Conservation (phyloP, 257 asterid genomes). For the Solanum piurae region DNA sequence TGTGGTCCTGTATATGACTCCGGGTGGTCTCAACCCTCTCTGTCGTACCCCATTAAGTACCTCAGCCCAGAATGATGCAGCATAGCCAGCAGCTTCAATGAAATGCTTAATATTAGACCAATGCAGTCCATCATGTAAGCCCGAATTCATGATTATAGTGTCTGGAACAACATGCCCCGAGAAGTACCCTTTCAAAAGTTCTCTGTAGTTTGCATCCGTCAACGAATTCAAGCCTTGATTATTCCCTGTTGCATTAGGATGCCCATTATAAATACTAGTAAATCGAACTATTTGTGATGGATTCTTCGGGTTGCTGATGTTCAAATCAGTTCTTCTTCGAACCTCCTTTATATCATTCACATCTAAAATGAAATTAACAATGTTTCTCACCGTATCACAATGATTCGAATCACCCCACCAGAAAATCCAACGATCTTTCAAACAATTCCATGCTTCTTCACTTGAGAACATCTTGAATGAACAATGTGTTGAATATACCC, state of each 20-base stretch:
- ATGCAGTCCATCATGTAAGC: slow-evolving; percentile 69
- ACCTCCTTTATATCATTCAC: slow-evolving; percentile 31
- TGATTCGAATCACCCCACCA: slow-evolving; percentile 99
- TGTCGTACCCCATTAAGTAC: slow-evolving; percentile 31
- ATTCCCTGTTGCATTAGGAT: slow-evolving; percentile 44
- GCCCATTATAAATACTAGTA: slow-evolving; percentile 85
- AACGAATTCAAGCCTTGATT: slow-evolving; percentile 67
- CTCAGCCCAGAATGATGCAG: slow-evolving; percentile 69
- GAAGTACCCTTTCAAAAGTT: slow-evolving; percentile 40
- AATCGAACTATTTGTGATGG: slow-evolving; percentile 52
- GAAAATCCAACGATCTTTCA: slow-evolving; percentile 67
- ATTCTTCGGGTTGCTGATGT: slow-evolving; percentile 65
- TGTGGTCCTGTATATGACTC: slow-evolving; percentile 62
- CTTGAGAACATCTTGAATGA: slow-evolving; percentile 52
- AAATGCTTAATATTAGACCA: slow-evolving; percentile 53
- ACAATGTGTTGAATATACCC: slow-evolving; percentile 90
- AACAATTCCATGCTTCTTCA: slow-evolving; percentile 57
- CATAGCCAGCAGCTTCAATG: slow-evolving; percentile 46
- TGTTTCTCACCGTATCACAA: slow-evolving; percentile 73
- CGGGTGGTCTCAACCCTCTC: slow-evolving; percentile 43
- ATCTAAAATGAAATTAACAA: slow-evolving; percentile 53
- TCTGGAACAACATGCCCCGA: slow-evolving; percentile 46
- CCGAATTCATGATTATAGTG: slow-evolving; percentile 80
- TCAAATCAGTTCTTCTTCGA: slow-evolving; percentile 57
- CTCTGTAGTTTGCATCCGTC: slow-evolving; percentile 32